Evolutionary conservation across 176 grass and related monocot genomes (phyloP), one percentile per base, ranked within the genome.

Genomic region (Avena insularis): DNA sequence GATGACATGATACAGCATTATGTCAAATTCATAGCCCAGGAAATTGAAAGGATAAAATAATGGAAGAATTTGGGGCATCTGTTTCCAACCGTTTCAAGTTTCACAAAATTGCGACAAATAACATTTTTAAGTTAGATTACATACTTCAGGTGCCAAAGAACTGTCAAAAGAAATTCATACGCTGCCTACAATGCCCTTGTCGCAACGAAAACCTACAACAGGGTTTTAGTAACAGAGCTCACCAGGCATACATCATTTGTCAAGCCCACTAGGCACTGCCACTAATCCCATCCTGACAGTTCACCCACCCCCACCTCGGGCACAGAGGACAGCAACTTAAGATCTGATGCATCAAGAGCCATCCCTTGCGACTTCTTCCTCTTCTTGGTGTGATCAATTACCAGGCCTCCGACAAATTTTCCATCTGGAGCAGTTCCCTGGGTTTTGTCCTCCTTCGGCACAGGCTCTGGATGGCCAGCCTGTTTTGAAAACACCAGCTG

Each of bases 311-410:
- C 96, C 9, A 94, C 78, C 19, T 95, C 96, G 0, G 90, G 75
- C 9, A 82, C 55, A 29, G 79, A 63, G 56, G 90, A 87, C 66
- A 95, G 16, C 17, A 87, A 61, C 88, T 92, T 71, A 87, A 94
- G 82, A 38, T 79, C 79, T 21, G 85, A 79, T 8, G 87, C 62
- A 12, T 83, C 93, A 0, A 89, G 45, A 43, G 55, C 62, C n/a
- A 5, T 65, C 10, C 73, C 73, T 81, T 86, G 89, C 4, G 63
- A 29, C 74, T 89, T 92, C 89, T 91, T 95, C 66, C 85, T 95
- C 87, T 84, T 98, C 84, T 91, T 98, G 21, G 83, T 86, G 86
- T 95, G 90, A 90, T 98, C 90, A 64, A 98, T 77, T 27, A 95
- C 91, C 45, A 98, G 71, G 23, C 68, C 89, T 25, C 56, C 89